A percentile compares a stretch with the other conserved stretches of the same genome.
These are phyloP conservation scores for Candida sanyaensis DNA, from an alignment of 1,139 yeast genomes.

Conservation along the genomic window DNA sequence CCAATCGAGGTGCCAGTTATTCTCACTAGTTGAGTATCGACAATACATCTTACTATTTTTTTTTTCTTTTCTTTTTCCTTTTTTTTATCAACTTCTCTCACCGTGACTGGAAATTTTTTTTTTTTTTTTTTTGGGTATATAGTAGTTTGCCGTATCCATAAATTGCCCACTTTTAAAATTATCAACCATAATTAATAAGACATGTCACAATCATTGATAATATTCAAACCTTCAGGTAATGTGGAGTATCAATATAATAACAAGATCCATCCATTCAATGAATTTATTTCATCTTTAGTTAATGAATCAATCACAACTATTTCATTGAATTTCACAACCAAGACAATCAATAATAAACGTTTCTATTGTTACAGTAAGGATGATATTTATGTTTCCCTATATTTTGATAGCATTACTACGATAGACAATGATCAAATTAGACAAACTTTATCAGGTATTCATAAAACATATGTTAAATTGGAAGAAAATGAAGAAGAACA, in stretches of 20 bases:
- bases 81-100: slow-evolving; percentile 2
- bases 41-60: background rate
- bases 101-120: background rate
- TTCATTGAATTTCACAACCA: slow-evolving; percentile 37
- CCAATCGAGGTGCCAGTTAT: background rate
- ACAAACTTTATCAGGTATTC: slow-evolving; percentile 33
- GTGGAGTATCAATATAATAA: slow-evolving; percentile 40
- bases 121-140: slow-evolving; percentile 3
- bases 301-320: slow-evolving; percentile 37
- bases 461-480: slow-evolving; percentile 35
- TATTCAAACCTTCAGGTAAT: slow-evolving; percentile 40
- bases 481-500: slow-evolving; percentile 27
- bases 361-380: slow-evolving; percentile 36
- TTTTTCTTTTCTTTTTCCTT: background rate
- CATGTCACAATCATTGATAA: slow-evolving; percentile 37
- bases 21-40: background rate
- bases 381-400: slow-evolving; percentile 37
- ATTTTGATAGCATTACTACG: slow-evolving; percentile 43
- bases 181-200: background rate
- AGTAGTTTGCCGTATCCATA: background rate
- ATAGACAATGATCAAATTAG: slow-evolving; percentile 43
- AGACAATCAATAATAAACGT: slow-evolving; percentile 34
- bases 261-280: slow-evolving; percentile 44
- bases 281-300: slow-evolving; percentile 37
- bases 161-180: background rate